Conservation (phyloP, 192 early-diverging fungal genomes). For the Backusella westeae region DNA sequence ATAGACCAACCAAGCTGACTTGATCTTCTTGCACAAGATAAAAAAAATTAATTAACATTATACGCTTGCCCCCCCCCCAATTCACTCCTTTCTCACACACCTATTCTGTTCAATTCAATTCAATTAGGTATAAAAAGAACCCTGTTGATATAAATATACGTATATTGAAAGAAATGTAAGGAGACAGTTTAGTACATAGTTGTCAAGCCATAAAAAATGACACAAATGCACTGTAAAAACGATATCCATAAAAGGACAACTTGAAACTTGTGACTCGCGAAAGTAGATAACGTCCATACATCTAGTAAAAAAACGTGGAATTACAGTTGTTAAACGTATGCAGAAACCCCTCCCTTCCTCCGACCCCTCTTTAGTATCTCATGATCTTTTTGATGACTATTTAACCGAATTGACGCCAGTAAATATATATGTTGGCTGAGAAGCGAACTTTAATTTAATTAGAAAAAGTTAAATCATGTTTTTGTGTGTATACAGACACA, state of each 20-base stretch:
- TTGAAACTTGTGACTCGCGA: not conserved
- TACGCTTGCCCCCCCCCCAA: not conserved
- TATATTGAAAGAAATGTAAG: not conserved
- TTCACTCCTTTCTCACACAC: too few relatives aligned
- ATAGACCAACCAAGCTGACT: not conserved
- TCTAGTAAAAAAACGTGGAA: slow-evolving; percentile 1
- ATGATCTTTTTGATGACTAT: not conserved
- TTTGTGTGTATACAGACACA: not conserved
- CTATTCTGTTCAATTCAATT: not conserved
- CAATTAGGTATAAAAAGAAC: not conserved
- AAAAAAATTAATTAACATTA: not conserved
- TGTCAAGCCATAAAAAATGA: not conserved
- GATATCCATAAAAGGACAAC: not conserved
- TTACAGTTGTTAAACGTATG: slow-evolving; percentile 5
- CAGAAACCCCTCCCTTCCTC: not conserved
- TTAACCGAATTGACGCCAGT: slow-evolving; percentile 4
- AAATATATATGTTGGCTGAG: not conserved
- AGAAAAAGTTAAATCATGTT: not conserved
- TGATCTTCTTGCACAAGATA: not conserved
- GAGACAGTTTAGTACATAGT: not conserved
- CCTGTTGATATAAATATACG: not conserved
- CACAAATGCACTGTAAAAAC: not conserved
- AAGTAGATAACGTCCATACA: not conserved
- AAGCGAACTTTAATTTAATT: not conserved
- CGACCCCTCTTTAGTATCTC: not conserved